Evolutionary conservation across 78 protist genomes (phyloP).

Genomic region (Dictyostelium discoideum): DNA sequence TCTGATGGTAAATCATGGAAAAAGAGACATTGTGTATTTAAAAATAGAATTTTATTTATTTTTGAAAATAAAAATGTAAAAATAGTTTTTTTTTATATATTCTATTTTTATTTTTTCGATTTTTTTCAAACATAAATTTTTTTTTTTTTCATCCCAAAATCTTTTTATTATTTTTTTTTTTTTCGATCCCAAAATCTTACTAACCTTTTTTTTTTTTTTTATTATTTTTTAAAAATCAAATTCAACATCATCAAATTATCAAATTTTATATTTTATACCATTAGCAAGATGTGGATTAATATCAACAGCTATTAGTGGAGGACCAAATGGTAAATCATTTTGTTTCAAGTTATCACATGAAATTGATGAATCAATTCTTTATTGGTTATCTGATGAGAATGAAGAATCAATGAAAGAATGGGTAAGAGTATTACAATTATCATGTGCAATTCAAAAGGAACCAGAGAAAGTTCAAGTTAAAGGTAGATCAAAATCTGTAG

Average conservation of each 20-base stretch:
- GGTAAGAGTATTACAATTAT: background rate
- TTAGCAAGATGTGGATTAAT: conserved; percentile 64
- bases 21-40: conserved; percentile 26
- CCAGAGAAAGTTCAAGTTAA: conserved; percentile 12
- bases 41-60: conserved; percentile 39
- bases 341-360: conserved; percentile 54
- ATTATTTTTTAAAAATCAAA: conserved; percentile 8
- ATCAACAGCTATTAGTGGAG: conserved; percentile 2
- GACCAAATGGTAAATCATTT: conserved; percentile 39
- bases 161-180: background rate
- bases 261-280: conserved; percentile 55
- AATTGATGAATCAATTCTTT: conserved; percentile 37
- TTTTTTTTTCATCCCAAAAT: too few relatives aligned
- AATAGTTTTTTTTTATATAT: background rate
- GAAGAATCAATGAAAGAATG: conserved; percentile 46
- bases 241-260: conserved; percentile 3
- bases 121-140: too few relatives aligned
- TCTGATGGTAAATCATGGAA: conserved; percentile 65
- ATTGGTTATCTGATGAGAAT: conserved; percentile 43
- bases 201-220: background rate
- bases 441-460: conserved; percentile 43
- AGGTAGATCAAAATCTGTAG: conserved; percentile 32
- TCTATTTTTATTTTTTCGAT: background rate
- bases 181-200: background rate
- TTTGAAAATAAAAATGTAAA: conserved; percentile 37